Percentiles rank a stretch among this genome's conserved stretches.
These are phyloP conservation scores for Calonectria naviculata DNA, from an alignment of 2,329 filamentous ascomycete species.

Conservation along the genomic window DNA sequence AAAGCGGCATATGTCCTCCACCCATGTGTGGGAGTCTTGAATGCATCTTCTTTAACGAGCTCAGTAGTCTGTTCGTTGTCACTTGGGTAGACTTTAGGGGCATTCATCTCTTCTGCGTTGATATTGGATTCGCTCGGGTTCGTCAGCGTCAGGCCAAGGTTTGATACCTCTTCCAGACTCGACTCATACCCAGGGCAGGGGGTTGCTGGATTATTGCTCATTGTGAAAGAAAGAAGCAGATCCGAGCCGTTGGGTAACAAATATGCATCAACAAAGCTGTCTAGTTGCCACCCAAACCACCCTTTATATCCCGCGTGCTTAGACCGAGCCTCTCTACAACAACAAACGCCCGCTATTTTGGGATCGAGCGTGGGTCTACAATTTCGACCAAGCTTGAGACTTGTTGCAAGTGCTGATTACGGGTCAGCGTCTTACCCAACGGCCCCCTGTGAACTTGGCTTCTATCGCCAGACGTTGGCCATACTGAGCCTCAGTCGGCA, in stretches of 20 bases:
- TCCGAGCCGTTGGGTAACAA: background rate
- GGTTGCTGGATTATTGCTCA: background rate
- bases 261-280: background rate
- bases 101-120: background rate
- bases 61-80: slow-evolving; percentile 2
- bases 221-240: background rate
- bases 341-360: background rate
- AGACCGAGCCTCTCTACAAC: background rate
- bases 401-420: background rate
- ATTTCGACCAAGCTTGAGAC: background rate
- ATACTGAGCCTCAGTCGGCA: background rate
- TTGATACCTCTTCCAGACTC: background rate
- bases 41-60: slow-evolving; percentile 3
- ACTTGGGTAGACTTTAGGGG: background rate
- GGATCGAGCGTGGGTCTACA: background rate
- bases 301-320: background rate
- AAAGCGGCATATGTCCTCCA: slow-evolving; percentile 37
- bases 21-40: background rate
- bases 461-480: background rate
- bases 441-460: too few relatives aligned
- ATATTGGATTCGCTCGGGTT: background rate
- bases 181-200: background rate
- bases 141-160: background rate
- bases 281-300: background rate
- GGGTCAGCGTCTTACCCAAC: background rate